Evolutionary conservation across 179 eudicot species (phyloP).

Genomic region (Silene coronaria): DNA sequence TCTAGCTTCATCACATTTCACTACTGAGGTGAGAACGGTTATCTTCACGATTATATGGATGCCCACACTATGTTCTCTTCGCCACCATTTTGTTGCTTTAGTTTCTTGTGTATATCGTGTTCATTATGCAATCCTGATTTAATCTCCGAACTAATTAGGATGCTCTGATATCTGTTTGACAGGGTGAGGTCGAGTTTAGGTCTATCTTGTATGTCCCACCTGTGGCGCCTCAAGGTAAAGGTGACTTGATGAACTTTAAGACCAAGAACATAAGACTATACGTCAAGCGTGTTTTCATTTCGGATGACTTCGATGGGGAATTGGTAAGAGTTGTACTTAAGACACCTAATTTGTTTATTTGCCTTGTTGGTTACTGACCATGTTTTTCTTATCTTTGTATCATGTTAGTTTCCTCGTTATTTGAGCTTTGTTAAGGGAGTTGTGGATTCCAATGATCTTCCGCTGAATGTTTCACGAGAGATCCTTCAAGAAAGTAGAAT

Average conservation of each 20-base stretch:
- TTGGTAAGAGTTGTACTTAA: slow-evolving; percentile 44
- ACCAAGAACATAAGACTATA: slow-evolving; percentile 90
- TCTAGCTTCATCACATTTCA: slow-evolving; percentile 89
- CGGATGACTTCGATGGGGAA: slow-evolving; percentile 97
- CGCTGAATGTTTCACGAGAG: slow-evolving; percentile 95
- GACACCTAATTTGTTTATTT: background rate
- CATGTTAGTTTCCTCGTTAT: slow-evolving; percentile 78
- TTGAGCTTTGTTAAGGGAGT: slow-evolving; percentile 91
- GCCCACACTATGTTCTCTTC: background rate
- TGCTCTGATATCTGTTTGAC: slow-evolving; percentile 19
- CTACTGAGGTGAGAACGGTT: slow-evolving; percentile 65
- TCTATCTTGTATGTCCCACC: slow-evolving; percentile 82
- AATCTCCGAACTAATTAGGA: background rate
- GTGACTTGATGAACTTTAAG: slow-evolving; percentile 63
- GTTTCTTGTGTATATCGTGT: background rate
- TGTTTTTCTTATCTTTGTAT: slow-evolving; percentile 1
- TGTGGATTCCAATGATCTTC: slow-evolving; percentile 96
- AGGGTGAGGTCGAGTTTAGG: slow-evolving; percentile 98
- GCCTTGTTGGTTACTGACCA: background rate
- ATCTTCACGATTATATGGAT: background rate
- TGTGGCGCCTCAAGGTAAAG: slow-evolving; percentile 61
- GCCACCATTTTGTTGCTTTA: background rate
- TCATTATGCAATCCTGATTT: background rate
- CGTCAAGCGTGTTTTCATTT: slow-evolving; percentile 92
- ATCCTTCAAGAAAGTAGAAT: slow-evolving; percentile 96